A percentile compares a stretch with the other conserved stretches of the same genome.
These are phyloP conservation scores for Mycosphaerelloides madeirae DNA, from an alignment of 2,329 filamentous ascomycete genomes.

Conservation along the genomic window DNA sequence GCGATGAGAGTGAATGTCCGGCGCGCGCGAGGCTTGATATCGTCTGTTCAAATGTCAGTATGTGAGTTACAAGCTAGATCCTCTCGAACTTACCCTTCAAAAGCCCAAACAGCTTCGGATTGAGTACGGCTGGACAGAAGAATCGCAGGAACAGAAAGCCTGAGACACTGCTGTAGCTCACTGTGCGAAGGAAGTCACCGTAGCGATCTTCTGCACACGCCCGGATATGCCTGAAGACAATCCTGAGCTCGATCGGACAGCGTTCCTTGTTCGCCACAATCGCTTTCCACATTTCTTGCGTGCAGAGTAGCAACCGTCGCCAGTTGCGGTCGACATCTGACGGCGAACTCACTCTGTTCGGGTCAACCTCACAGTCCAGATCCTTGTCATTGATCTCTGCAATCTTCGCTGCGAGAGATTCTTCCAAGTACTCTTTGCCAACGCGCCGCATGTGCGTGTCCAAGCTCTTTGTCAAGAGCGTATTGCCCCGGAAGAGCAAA, in stretches of 20 bases:
- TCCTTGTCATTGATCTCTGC: conserved; percentile 85
- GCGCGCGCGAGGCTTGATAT: conserved; percentile 76
- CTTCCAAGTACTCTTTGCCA: conserved; percentile 87
- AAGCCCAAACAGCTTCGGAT: conserved; percentile 87
- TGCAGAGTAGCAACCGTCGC: conserved; percentile 68
- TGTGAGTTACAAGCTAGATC: neutral
- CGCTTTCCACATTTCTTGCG: conserved; percentile 77
- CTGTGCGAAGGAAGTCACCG: conserved; percentile 83
- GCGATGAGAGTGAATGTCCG: conserved; percentile 87
- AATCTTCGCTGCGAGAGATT: conserved; percentile 79
- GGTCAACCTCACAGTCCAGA: conserved; percentile 91
- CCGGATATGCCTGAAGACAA: conserved; percentile 84
- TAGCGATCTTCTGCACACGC: conserved; percentile 93
- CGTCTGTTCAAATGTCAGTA: conserved; percentile 52
- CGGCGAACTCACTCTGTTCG: conserved; percentile 62
- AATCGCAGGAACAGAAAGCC: conserved; percentile 92
- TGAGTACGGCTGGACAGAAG: conserved; percentile 93
- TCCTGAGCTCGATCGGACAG: conserved; percentile 74
- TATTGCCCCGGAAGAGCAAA: conserved; percentile 90
- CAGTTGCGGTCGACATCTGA: conserved; percentile 81
- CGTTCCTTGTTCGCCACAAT: conserved; percentile 70
- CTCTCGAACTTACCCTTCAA: conserved; percentile 54
- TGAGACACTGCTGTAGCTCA: conserved; percentile 89
- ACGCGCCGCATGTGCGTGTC: conserved; percentile 94
- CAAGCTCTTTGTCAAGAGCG: conserved; percentile 83